These are phyloP conservation scores for Nymphaea thermarum DNA, from an alignment of 164 flowering plant species.

Conservation along the genomic window DNA sequence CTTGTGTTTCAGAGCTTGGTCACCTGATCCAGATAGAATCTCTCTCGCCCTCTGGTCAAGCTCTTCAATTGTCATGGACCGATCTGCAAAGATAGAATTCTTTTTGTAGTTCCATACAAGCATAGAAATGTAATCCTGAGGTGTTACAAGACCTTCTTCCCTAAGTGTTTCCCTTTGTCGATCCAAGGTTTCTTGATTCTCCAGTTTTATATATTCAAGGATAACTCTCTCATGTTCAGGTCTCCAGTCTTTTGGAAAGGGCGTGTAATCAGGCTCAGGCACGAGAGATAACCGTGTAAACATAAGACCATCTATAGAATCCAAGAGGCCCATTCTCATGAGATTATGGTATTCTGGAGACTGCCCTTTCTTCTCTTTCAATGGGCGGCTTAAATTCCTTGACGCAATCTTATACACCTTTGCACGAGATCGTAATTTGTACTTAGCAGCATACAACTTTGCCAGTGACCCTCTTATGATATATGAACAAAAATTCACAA, in stretches of 20 bases:
- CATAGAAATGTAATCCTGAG: constrained; percentile 90
- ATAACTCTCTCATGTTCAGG: constrained; percentile 87
- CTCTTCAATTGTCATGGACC: constrained; percentile 22
- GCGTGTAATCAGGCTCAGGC: constrained; percentile 84
- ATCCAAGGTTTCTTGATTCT: constrained; percentile 57
- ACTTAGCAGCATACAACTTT: constrained; percentile 96
- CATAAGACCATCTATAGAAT: constrained; percentile 85
- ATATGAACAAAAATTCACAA: constrained; percentile 89
- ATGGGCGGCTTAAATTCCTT: constrained; percentile 71
- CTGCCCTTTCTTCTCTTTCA: constrained; percentile 87
- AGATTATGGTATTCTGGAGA: constrained; percentile 91
- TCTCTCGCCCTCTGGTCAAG: constrained; percentile 14
- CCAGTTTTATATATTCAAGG: constrained; percentile 64
- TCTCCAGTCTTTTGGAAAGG: constrained; percentile 73
- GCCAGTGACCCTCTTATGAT: constrained; percentile 93
- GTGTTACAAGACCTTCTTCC: constrained; percentile 77
- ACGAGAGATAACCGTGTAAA: constrained; percentile 87
- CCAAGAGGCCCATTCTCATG: constrained; percentile 85
- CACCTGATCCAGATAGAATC: constrained; percentile 16
- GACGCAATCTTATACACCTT: constrained; percentile 88
- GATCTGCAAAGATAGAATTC: constrained; percentile 46
- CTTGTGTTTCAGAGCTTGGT: constrained; percentile 7
- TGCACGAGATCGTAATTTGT: constrained; percentile 92
- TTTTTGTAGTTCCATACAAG: constrained; percentile 98
- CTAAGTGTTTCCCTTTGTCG: constrained; percentile 42